Evolutionary conservation across 192 early-diverging fungal genomes (phyloP), one percentile per base, ranked within the genome.

Genomic region (Mortierella hygrophila): DNA sequence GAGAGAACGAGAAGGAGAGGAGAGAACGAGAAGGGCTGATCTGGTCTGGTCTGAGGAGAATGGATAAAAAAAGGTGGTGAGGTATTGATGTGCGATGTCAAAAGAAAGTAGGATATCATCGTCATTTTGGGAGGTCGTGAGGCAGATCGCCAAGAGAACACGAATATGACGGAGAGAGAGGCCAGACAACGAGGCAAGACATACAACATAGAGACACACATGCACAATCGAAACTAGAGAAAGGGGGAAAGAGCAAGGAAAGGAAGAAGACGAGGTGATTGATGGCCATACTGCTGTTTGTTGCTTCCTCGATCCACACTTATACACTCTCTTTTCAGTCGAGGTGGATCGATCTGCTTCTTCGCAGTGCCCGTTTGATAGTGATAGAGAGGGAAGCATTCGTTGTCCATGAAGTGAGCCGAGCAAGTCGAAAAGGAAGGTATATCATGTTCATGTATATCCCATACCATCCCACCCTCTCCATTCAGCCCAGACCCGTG

Each of bases 211-310:
- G 6, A 65, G 7, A 65, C 13, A 65, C 60, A 65, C 26, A 32
- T 65, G 29, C 60, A 65, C 60, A 32, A 65, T 15, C 9, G 26
- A 32, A 8, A 32, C 29, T 1, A 65, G 10, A 4, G 10, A 13
- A 23, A 32, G 29, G 29, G 15, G n/a, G 60, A 13, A 15, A 15
- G 44, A 46, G 10, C 44, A 11, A 46, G 26, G 60, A 65, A 13
- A 26, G n/a, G 26, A 32, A 26, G 4, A 29, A 65, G 29, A 65
- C 32, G 11, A 35, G 60, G 60, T 32, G 60, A 32, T 65, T 65
- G 60, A 65, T 65, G 60, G 29, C 60, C 60, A 32, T 65, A 65
- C 60, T 65, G 60, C 60, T 65, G 60, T 32, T 32, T 65, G 29
- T 65, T 15, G 49, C 23, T 65, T 32, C 60, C 15, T 65, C 29